Conservation (phyloP, 768 basidiomycete species). For the Tricholoma sp. region DNA sequence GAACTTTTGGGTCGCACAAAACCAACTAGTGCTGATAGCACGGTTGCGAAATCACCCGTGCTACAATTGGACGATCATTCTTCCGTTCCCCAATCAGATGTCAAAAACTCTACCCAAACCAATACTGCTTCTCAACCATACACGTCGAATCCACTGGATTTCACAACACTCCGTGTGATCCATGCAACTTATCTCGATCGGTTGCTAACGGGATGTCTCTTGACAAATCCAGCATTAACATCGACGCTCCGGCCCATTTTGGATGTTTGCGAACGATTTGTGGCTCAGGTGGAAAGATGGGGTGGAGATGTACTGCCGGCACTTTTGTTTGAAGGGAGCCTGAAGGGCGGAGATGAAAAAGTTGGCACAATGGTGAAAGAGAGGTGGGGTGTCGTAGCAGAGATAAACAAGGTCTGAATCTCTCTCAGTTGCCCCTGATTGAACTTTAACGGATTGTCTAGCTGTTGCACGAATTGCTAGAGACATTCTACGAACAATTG, state of each 20-base stretch:
- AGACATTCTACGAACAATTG: conserved; percentile 78
- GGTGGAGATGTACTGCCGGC: conserved; percentile 87
- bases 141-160: conserved; percentile 57
- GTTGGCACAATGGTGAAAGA: conserved; percentile 74
- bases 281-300: conserved; percentile 88
- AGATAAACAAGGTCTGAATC: conserved; percentile 70
- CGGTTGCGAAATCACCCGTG: background rate
- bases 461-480: conserved; percentile 63
- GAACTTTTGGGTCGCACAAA: conserved; percentile 40
- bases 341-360: conserved; percentile 50
- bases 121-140: conserved; percentile 21
- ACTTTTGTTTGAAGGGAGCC: conserved; percentile 74
- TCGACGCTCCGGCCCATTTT: conserved; percentile 66
- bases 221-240: conserved; percentile 62
- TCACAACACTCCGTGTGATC: conserved; percentile 78
- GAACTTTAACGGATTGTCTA: conserved; percentile 20
- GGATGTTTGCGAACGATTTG: conserved; percentile 81
- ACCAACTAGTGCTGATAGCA: conserved; percentile 2
- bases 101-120: conserved; percentile 1
- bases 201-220: conserved; percentile 71
- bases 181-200: conserved; percentile 80
- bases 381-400: conserved; percentile 60
- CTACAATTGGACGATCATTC: background rate
- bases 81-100: background rate
- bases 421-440: background rate